Conservation (phyloP, 2,329 filamentous ascomycete genomes). For the Alternaria postmessia region DNA sequence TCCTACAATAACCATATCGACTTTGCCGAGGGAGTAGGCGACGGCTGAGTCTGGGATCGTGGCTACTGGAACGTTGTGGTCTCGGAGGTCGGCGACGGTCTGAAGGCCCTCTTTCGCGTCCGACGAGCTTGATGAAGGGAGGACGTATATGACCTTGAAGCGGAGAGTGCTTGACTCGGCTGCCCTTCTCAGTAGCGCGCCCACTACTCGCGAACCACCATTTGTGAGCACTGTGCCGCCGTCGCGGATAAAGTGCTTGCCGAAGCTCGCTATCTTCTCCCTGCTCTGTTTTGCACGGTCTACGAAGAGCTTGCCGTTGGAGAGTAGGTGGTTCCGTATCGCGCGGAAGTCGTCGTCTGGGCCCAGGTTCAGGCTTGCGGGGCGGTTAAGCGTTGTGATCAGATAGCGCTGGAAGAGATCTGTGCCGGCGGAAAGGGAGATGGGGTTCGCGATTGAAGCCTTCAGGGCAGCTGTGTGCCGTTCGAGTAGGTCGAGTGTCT, state of each 20-base stretch:
- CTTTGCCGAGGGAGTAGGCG: slow-evolving; percentile 79
- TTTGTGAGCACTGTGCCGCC: slow-evolving; percentile 87
- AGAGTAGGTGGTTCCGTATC: slow-evolving; percentile 81
- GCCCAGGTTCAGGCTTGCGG: slow-evolving; percentile 53
- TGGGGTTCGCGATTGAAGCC: slow-evolving; percentile 81
- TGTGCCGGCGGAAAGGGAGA: slow-evolving; percentile 90
- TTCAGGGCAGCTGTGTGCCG: slow-evolving; percentile 81
- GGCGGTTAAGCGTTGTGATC: slow-evolving; percentile 72
- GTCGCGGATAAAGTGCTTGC: slow-evolving; percentile 79
- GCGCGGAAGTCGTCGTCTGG: slow-evolving; percentile 77
- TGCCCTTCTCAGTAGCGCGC: slow-evolving; percentile 76
- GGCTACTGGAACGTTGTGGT: slow-evolving; percentile 81
- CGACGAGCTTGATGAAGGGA: slow-evolving; percentile 42
- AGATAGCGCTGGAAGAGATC: slow-evolving; percentile 96
- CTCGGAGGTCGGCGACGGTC: slow-evolving; percentile 75
- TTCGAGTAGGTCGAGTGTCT: slow-evolving; percentile 87
- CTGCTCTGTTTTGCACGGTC: slow-evolving; percentile 84
- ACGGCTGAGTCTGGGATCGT: slow-evolving; percentile 79
- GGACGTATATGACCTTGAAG: slow-evolving; percentile 82
- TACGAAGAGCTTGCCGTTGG: slow-evolving; percentile 87
- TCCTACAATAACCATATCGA: slow-evolving; percentile 73
- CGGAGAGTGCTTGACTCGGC: slow-evolving; percentile 71
- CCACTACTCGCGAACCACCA: slow-evolving; percentile 85
- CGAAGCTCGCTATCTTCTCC: slow-evolving; percentile 81
- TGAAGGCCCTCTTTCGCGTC: slow-evolving; percentile 68